Evolutionary conservation across 495 filamentous ascomycete genomes (phyloP).

Genomic region (Achaetomiella virescens): DNA sequence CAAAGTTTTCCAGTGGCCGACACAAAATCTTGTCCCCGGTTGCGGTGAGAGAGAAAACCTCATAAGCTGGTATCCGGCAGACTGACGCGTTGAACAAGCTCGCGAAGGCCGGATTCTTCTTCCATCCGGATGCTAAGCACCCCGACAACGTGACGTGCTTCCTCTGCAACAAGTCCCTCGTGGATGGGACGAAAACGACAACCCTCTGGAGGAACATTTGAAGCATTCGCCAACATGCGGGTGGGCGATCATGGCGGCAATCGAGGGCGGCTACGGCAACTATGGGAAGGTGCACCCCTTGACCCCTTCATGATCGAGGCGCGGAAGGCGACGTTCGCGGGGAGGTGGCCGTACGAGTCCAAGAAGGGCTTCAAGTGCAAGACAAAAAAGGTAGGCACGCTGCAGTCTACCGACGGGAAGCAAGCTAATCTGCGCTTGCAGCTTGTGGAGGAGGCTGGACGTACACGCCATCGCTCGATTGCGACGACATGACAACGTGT

Average conservation of each 20-base stretch:
- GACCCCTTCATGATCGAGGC: conserved; percentile 64
- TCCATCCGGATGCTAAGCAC: conserved; percentile 61
- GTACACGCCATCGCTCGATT: conserved; percentile 75
- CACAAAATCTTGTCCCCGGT: conserved; percentile 59
- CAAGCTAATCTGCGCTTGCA: conserved; percentile 28
- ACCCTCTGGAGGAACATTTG: conserved; percentile 75
- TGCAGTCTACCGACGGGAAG: background rate
- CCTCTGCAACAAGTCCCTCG: conserved; percentile 68
- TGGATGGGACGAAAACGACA: conserved; percentile 83
- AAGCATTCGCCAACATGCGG: conserved; percentile 74
- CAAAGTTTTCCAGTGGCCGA: conserved; percentile 67
- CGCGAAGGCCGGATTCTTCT: conserved; percentile 86
- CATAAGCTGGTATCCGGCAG: background rate
- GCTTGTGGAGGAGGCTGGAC: conserved; percentile 91
- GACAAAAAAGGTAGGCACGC: conserved; percentile 62
- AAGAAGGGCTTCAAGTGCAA: conserved; percentile 88
- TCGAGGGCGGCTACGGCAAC: conserved; percentile 60
- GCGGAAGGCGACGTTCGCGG: conserved; percentile 70
- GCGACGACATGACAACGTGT: conserved; percentile 78
- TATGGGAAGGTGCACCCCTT: conserved; percentile 65
- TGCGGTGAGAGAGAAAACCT: conserved; percentile 45
- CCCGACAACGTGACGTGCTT: conserved; percentile 90
- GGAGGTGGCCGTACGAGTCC: conserved; percentile 78
- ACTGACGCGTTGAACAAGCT: conserved; percentile 48
- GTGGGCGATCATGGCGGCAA: conserved; percentile 76